Evolutionary conservation across 345 rosid genomes (phyloP), one percentile per base, ranked within the genome.

Genomic region (Populus tremula): DNA sequence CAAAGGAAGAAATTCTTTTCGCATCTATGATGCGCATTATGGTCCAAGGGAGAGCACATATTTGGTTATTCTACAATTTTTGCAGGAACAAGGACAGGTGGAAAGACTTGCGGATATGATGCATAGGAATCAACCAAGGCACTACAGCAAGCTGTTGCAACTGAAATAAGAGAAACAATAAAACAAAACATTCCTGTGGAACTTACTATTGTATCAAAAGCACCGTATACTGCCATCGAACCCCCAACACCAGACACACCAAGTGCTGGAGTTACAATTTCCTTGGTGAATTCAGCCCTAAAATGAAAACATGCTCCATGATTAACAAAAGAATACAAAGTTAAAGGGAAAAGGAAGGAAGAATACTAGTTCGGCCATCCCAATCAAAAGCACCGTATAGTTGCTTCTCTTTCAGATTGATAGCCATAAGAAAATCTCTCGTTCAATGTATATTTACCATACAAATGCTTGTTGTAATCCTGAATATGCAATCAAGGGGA

Each of bases 391-490:
- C n/a, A n/a, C n/a, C n/a, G n/a, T n/a, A n/a, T 27, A 31, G n/a
- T 43, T 14, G 67, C 20, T 61, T 65, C 66, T 65, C 66, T 66
- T 25, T 73, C 18, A 27, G 63, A 49, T 8, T 54, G 65, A 67
- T n/a, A 69, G 76, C 78, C 63, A 56, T 62, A n/a, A 59, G 31
- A 62, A 31, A 68, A 25, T 29, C 36, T 62, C 36, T 63, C 78
- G 78, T 18, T 54, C 20, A 76, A 66, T 29, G 43, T 74, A 75
- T 41, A 71, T 25, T 45, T 89, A 93, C 99, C 99, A 93, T 50
- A 93, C 97, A 87, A 93, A 94, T 82, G 98, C 97, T 81, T 94
- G 99, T 76, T 94, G 99, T 74, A 93, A 80, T 80, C 98, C 99
- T 73, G 97, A 93, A 82, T 94, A 94, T 49, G 95, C 94, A 72